Percentiles rank a stretch among this genome's conserved stretches.
Evolutionary conservation across 2,329 filamentous ascomycete genomes (phyloP).

Genomic region (Colletotrichum sublineola): DNA sequence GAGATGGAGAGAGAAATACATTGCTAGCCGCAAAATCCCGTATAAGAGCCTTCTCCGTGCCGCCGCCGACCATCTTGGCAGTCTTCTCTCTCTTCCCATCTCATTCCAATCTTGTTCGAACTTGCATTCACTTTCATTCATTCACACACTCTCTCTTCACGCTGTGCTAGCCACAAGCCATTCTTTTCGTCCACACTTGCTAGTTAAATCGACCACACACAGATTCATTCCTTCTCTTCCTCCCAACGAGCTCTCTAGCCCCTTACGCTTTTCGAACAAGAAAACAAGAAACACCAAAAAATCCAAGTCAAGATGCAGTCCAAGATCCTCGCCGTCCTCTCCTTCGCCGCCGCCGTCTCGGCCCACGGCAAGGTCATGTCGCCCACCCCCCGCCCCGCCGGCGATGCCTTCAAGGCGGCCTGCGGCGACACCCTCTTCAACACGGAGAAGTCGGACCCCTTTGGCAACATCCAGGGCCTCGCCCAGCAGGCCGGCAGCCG

Average conservation of each 20-base stretch:
- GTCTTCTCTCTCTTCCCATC: conserved; percentile 28
- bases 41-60: conserved; percentile 38
- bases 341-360: conserved; percentile 42
- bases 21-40: conserved; percentile 2
- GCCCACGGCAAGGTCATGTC: conserved; percentile 44
- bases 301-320: conserved; percentile 38
- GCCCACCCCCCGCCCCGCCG: conserved; percentile 42
- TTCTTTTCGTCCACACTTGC: conserved; percentile 39
- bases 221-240: conserved; percentile 13
- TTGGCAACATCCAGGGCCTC: conserved; percentile 55
- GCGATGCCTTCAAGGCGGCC: conserved; percentile 45
- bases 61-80: not conserved
- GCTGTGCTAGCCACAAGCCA: conserved; percentile 44
- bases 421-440: conserved; percentile 45
- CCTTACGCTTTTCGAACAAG: not conserved
- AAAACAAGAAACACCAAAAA: conserved; percentile 3
- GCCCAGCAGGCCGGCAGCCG: conserved; percentile 48
- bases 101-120: conserved; percentile 36
- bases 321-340: conserved; percentile 43
- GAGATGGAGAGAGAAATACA: not conserved
- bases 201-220: conserved; percentile 14
- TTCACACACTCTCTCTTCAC: conserved; percentile 32
- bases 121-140: conserved; percentile 41
- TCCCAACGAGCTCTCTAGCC: not conserved
- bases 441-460: conserved; percentile 47